These are phyloP conservation scores for Cutaneotrichosporon daszewskae DNA, from an alignment of 1,284 basidiomycete genomes.

Conservation along the genomic window DNA sequence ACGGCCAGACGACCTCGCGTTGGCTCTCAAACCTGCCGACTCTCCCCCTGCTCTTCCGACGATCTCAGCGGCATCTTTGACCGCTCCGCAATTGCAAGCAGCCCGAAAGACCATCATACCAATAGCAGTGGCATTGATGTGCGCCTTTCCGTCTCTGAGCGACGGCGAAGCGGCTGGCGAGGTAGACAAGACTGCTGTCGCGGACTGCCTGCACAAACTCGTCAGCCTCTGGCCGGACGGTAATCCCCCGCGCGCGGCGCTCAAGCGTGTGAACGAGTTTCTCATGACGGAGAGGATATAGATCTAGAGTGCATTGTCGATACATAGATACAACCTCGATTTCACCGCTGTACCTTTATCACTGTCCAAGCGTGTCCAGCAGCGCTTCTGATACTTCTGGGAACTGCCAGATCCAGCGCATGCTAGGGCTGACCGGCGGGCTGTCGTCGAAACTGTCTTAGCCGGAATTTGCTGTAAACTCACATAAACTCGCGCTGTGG, in stretches of 20 bases:
- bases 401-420: too few species aligned
- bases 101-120: conserved; percentile 27
- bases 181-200: conserved; percentile 26
- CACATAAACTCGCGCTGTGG: too few species aligned
- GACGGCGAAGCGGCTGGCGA: neutral
- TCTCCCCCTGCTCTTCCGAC: too few species aligned
- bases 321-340: too few species aligned
- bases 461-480: too few species aligned
- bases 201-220: conserved; percentile 32
- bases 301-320: too few species aligned
- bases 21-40: neutral
- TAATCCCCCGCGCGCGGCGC: conserved; percentile 40
- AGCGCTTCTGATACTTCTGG: too few species aligned
- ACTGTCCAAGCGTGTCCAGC: too few species aligned
- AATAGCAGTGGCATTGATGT: conserved; percentile 24
- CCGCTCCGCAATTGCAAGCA: neutral
- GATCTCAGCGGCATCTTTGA: neutral
- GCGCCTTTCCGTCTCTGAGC: conserved; percentile 12
- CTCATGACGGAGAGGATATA: conserved; percentile 30
- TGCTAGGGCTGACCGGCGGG: too few species aligned
- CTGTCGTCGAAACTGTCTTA: too few species aligned
- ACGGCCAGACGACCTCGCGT: conserved; percentile 9
- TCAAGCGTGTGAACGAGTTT: conserved; percentile 45
- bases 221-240: conserved; percentile 43
- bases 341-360: too few species aligned